phyloP scores from a whole-genome alignment of 257 asterid genomes.

The Paulownia fortunei region DNA sequence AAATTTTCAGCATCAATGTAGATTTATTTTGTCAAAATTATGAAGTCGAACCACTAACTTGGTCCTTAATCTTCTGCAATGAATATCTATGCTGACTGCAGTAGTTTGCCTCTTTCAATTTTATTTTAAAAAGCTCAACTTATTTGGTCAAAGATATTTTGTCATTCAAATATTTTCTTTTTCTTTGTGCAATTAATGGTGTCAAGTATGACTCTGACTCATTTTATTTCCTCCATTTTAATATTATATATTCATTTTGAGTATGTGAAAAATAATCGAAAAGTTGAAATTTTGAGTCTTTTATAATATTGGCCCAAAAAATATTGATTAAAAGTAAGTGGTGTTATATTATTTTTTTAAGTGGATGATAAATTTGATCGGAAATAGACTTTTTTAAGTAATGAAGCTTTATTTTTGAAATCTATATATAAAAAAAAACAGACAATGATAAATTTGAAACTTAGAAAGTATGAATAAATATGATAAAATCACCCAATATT shows the following conservation, averaged over 20 bases:
- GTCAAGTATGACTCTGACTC: background rate
- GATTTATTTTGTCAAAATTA: no score
- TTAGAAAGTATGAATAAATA: no score
- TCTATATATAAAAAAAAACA: no score
- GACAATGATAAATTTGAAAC: no score
- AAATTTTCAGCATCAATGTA: no score
- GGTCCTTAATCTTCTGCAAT: background rate
- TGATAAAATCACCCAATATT: no score
- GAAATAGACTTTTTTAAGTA: no score
- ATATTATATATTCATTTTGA: background rate
- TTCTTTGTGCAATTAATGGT: conserved; percentile 17
- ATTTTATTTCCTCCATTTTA: background rate
- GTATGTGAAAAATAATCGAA: background rate
- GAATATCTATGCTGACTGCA: background rate
- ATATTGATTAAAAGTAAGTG: background rate
- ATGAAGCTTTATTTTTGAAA: no score
- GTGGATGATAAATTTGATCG: no score
- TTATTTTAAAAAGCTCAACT: background rate
- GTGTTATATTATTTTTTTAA: no score
- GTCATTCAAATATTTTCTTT: background rate
- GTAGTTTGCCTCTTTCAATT: background rate
- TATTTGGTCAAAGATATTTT: background rate
- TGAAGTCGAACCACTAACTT: background rate
- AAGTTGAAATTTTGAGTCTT: background rate
- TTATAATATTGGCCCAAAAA: no score